Conservation (phyloP, 805 yeast species). For the Metschnikowia picachoensis region DNA sequence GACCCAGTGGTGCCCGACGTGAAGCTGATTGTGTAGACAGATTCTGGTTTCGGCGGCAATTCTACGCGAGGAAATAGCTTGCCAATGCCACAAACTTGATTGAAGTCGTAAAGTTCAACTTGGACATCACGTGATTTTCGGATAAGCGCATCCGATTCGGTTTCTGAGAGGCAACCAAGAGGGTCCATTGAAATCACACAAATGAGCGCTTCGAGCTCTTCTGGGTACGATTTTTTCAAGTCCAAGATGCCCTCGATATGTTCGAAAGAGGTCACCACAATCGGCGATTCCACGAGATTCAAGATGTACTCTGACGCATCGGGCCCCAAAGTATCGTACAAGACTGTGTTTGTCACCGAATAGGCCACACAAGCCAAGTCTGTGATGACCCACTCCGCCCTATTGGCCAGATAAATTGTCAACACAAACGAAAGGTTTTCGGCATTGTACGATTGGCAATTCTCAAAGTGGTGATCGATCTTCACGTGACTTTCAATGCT, state of each 20-base stretch:
- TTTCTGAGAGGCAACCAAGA: constrained; percentile 11
- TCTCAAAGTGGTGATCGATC: constrained; percentile 17
- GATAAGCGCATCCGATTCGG: constrained; percentile 28
- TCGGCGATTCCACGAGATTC: constrained; percentile 57
- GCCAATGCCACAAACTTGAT: constrained; percentile 22
- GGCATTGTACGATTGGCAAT: constrained; percentile 11
- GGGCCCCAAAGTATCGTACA: constrained; percentile 40
- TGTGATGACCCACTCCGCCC: constrained; percentile 64
- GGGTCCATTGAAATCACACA: constrained; percentile 28
- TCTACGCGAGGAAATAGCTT: constrained; percentile 19
- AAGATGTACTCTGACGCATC: constrained; percentile 62
- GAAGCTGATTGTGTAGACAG: constrained; percentile 24
- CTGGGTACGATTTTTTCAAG: constrained; percentile 13
- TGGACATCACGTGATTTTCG: constrained; percentile 14
- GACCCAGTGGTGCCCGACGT: constrained; percentile 30
- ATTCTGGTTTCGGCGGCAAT: constrained; percentile 17
- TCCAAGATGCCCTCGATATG: constrained; percentile 11
- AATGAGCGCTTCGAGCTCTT: constrained; percentile 18
- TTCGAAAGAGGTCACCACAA: constrained; percentile 34
- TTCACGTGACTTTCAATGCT: constrained; percentile 21
- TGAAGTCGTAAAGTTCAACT: constrained; percentile 21
- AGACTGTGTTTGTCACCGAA: constrained; percentile 23
- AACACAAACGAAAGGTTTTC: constrained; percentile 41
- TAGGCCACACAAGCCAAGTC: constrained; percentile 66
- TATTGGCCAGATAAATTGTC: constrained; percentile 53